A percentile compares a stretch with the other conserved stretches of the same genome.
Evolutionary conservation across 2,329 filamentous ascomycete genomes (phyloP).

Genomic region (Emergomyces pasteurianus): DNA sequence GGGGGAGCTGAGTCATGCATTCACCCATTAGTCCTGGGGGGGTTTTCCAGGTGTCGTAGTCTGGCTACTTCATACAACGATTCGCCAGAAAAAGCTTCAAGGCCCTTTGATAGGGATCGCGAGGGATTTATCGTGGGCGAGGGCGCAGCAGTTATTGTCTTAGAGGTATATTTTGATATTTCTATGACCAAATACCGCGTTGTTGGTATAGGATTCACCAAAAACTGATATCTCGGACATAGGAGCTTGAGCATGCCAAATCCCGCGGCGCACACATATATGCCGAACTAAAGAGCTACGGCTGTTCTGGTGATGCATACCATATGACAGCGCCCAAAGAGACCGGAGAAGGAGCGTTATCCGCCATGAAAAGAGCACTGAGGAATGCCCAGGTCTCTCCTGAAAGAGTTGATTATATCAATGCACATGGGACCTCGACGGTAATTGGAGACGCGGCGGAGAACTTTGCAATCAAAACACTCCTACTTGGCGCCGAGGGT

Average conservation of each 20-base stretch:
- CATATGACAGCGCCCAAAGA: constrained; percentile 86
- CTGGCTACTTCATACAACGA: constrained; percentile 72
- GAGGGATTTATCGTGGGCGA: constrained; percentile 88
- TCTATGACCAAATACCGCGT: neutral
- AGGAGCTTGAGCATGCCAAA: constrained; percentile 77
- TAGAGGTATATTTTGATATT: constrained; percentile 48
- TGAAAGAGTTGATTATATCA: constrained; percentile 71
- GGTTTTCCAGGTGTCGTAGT: constrained; percentile 79
- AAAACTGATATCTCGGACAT: neutral
- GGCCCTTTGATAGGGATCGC: constrained; percentile 73
- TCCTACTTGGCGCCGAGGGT: constrained; percentile 66
- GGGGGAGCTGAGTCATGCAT: constrained; percentile 93
- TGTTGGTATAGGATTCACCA: neutral
- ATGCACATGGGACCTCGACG: constrained; percentile 89
- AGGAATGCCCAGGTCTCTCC: constrained; percentile 59
- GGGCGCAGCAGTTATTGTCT: constrained; percentile 73
- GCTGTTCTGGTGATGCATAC: constrained; percentile 77
- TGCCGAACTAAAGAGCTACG: constrained; percentile 80
- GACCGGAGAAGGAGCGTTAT: constrained; percentile 67
- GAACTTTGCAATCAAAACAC: constrained; percentile 63
- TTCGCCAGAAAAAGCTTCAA: constrained; percentile 56
- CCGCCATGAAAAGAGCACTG: constrained; percentile 77
- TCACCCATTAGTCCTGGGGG: constrained; percentile 82
- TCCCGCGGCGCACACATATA: constrained; percentile 69
- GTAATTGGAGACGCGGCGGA: constrained; percentile 77